Evolutionary conservation across 352 stramenopile species (phyloP).

Genomic region (Phytophthora niederhauseri): DNA sequence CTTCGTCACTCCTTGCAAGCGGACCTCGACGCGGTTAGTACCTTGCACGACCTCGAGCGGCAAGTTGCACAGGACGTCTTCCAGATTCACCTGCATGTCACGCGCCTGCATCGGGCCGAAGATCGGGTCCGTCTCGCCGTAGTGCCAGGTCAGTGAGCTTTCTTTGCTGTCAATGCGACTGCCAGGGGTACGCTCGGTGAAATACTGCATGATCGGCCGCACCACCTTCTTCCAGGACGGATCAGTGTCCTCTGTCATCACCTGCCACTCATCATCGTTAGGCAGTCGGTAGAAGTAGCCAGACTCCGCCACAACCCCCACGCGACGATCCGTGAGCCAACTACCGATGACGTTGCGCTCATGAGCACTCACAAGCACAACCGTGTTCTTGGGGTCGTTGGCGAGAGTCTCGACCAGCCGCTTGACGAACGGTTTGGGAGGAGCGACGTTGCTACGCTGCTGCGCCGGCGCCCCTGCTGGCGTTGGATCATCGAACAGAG

Average conservation of each 20-base stretch:
- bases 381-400: conserved; percentile 59
- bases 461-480: conserved; percentile 32
- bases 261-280: conserved; percentile 57
- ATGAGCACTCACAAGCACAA: conserved; percentile 63
- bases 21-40: conserved; percentile 78
- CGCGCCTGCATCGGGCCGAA: conserved; percentile 85
- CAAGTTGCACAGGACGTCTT: conserved; percentile 85
- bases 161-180: conserved; percentile 73
- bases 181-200: conserved; percentile 70
- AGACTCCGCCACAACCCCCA: conserved; percentile 65
- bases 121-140: conserved; percentile 75
- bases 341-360: conserved; percentile 76
- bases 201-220: conserved; percentile 78
- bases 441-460: conserved; percentile 60
- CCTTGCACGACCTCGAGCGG: conserved; percentile 83
- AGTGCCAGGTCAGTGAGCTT: conserved; percentile 69
- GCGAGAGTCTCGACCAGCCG: conserved; percentile 62
- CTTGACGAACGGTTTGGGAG: conserved; percentile 65
- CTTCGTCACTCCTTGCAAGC: conserved; percentile 71
- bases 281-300: conserved; percentile 68
- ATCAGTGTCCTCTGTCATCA: conserved; percentile 62
- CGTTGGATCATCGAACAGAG: conserved; percentile 58
- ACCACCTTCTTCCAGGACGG: conserved; percentile 79
- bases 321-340: conserved; percentile 66
- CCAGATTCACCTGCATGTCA: conserved; percentile 89